Base-by-base conservation (phyloP, 768 basidiomycete species). In the Lentinula sp. region DNA sequence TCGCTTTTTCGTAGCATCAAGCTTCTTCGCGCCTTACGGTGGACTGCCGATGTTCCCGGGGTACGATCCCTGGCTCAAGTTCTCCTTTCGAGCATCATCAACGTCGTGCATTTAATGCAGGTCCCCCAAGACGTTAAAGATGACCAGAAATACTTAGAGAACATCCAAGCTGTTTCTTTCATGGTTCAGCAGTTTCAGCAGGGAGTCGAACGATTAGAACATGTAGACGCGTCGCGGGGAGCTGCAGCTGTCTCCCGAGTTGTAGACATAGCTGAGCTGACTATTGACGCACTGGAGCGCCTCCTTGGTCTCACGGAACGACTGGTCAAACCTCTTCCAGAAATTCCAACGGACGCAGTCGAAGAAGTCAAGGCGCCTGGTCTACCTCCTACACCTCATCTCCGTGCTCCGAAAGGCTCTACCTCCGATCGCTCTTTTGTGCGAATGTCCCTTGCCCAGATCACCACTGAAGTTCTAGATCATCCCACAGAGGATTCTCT, bases 1-100 rank as follows among this genome's bases (percentile, higher is more conserved):
- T 73, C 75, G 1, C 73, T 79, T 57, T 51, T 75, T 55, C 60
- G 62, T 13, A 67, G 74, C 3, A 62, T 70, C 20, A 64, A 63
- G 0, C 64, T 71, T 55, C 70, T 79, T 51, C 68, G 61, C 54
- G 53, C 51, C 20, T 53, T 72, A 8, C 60, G 67, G 12, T 65
- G 65, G 15, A 62, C 70, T 1, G 51, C 37, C 1, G 57, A 60
- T 20, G 33, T 62, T 13, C 42, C 45, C 9, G 18, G 36, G 54
- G 46, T 66, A 0, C 61, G 48, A 39, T 23, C 65, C 0, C 64
- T 70, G 32, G 56, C 64, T 8, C 62, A 61, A n/a, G 59, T 68
- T 15, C 67, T 71, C 56, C 62, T 60, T 20, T 46, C 32, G 60
- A 12, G 57, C 65, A 23, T 45, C 42, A 2, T 37, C 57, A 4